Evolutionary conservation across 2,329 filamentous ascomycete genomes (phyloP).

Genomic region (Passalora sequoiae): DNA sequence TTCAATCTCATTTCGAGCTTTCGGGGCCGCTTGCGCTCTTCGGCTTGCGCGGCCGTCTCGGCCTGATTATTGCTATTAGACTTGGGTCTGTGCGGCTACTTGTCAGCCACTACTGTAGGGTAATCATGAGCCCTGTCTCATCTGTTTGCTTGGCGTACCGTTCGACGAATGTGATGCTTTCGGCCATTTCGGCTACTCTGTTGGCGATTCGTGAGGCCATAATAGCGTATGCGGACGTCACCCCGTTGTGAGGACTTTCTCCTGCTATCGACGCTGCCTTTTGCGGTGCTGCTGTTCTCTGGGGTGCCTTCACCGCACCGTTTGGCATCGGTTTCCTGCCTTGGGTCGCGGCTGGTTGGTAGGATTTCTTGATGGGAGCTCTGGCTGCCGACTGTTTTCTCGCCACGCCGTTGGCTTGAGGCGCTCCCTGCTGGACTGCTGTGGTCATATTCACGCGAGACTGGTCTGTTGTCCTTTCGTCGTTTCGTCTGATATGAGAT

Average conservation of each 20-base stretch:
- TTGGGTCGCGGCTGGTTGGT: constrained; percentile 12
- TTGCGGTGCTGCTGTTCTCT: constrained; percentile 26
- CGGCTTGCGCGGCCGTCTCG: constrained; percentile 21
- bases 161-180: constrained; percentile 50
- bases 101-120: constrained; percentile 12
- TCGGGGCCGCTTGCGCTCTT: constrained; percentile 41
- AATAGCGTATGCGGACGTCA: constrained; percentile 46
- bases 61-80: constrained; percentile 18
- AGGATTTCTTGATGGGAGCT: constrained; percentile 21
- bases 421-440: constrained; percentile 14
- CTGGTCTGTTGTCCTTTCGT: background rate
- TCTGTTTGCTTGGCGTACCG: constrained; percentile 27
- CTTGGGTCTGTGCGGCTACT: constrained; percentile 15
- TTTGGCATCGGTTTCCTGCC: constrained; percentile 20
- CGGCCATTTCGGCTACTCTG: constrained; percentile 49
- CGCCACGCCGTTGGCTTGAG: constrained; percentile 25
- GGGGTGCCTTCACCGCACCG: constrained; percentile 18
- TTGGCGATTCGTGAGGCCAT: constrained; percentile 49
- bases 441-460: constrained; percentile 19
- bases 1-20: constrained; percentile 49
- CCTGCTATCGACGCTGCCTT: constrained; percentile 35
- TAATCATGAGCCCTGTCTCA: background rate
- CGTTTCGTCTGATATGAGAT: no score
- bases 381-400: constrained; percentile 23
- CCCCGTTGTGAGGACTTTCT: constrained; percentile 26